These are phyloP conservation scores for Aschersonia sp. DNA, from an alignment of 2,329 filamentous ascomycete genomes.

Conservation along the genomic window DNA sequence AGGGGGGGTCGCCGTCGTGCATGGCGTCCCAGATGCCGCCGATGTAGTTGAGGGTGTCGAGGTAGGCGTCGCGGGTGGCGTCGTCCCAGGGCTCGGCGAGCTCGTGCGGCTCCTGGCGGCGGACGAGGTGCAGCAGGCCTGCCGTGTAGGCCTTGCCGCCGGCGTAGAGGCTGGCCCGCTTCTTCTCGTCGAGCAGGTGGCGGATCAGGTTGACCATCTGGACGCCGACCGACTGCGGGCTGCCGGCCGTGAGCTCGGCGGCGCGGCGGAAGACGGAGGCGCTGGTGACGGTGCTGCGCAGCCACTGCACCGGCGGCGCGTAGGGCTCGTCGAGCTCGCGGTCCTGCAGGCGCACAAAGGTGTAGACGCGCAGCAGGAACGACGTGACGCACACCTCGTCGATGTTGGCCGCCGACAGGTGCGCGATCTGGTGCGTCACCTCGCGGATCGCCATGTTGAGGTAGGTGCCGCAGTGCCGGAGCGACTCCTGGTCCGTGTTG, in stretches of 20 bases:
- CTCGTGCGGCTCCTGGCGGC: constrained; percentile 5
- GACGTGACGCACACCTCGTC: constrained; percentile 8
- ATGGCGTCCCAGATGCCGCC: constrained; percentile 8
- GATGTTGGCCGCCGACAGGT: constrained; percentile 6
- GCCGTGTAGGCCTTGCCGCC: neutral
- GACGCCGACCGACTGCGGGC: constrained; percentile 3
- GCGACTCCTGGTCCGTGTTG: neutral
- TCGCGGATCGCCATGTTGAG: constrained; percentile 7
- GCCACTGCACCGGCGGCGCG: constrained; percentile 8
- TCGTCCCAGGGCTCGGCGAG: constrained; percentile 6
- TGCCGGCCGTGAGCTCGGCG: constrained; percentile 2
- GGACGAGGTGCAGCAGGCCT: constrained; percentile 4
- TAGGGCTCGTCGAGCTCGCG: constrained; percentile 7
- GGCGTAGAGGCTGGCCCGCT: neutral
- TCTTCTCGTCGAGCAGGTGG: constrained; percentile 4
- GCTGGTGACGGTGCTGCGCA: constrained; percentile 8
- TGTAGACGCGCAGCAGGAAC: constrained; percentile 8
- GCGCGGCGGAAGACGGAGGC: constrained; percentile 6
- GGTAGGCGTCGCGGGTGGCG: constrained; percentile 6
- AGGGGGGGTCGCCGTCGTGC: constrained; percentile 1
- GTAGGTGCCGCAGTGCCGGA: constrained; percentile 5
- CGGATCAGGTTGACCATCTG: constrained; percentile 4
- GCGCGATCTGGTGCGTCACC: constrained; percentile 7
- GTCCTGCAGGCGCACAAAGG: constrained; percentile 6
- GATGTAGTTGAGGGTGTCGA: constrained; percentile 7